Base-by-base conservation (phyloP, 345 rosid genomes). In the Citrus hindsii region DNA sequence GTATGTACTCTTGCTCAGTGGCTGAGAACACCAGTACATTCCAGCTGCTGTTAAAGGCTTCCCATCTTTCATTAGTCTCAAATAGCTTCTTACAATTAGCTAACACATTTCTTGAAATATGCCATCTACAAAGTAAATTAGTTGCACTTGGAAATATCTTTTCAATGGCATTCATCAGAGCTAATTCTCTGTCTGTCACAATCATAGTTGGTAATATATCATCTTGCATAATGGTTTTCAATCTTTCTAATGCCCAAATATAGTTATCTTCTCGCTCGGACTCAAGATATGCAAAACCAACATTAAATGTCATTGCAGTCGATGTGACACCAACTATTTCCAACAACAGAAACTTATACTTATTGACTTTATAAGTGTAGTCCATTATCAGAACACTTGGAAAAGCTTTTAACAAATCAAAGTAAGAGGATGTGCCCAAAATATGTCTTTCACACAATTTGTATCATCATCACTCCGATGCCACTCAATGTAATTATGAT, bases 221-320 rank as follows among this genome's bases (percentile, higher is more conserved):
- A 33, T 58, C 74, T 67, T 24, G 65, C 73, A 77, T 77, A 55
- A 77, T 53, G 56, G 55, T 67, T 13, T 37, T 40, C 25, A 77
- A 67, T 69, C 74, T 77, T 10, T 77, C 74, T 66, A 66, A 56
- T 18, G 56, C 67, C 74, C 79, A 77, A n/a, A 18, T 68, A 25
- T 55, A 77, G 38, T 77, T 77, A 58, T 77, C 79, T 32, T 40
- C 74, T 21, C 79, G 9, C 53, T 77, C 74, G 38, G 33, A 55
- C 53, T 33, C 79, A 55, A 77, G 61, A 51, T 53, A 77, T 22
- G 28, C 67, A 68, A 77, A 77, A 35, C 74, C 79, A 67, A 77
- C 22, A 3, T 66, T n/a, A 77, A 77, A 77, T 25, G 74, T 68
- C 21, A 68, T 32, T 32, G 68, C 61, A 33, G 35, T 33, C 5